These are phyloP conservation scores for Coccinonectria pachysandricola DNA, from an alignment of 2,329 filamentous ascomycete species.

Conservation along the genomic window DNA sequence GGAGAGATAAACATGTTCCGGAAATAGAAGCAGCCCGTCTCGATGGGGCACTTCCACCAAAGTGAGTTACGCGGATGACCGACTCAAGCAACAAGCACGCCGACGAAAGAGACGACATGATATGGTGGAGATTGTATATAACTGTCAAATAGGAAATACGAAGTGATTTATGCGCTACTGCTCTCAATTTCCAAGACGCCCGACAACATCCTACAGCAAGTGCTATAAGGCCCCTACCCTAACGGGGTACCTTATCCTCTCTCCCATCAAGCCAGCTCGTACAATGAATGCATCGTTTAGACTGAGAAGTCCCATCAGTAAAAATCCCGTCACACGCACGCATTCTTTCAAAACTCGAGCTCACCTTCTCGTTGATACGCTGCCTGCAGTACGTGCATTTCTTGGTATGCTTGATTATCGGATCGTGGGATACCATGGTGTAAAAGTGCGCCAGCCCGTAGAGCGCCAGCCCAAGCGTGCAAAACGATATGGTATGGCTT, in stretches of 20 bases:
- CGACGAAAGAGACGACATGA: too few relatives aligned
- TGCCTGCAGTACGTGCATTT: conserved; percentile 61
- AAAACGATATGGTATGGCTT: conserved; percentile 54
- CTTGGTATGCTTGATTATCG: conserved; percentile 59
- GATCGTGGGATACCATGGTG: conserved; percentile 49
- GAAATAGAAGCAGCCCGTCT: too few relatives aligned
- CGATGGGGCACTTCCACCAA: too few relatives aligned
- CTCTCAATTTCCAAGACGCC: too few relatives aligned
- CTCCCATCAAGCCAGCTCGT: conserved; percentile 42
- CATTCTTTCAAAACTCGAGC: conserved; percentile 6
- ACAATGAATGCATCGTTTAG: conserved; percentile 37
- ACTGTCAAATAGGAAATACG: too few relatives aligned
- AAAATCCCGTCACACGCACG: neutral
- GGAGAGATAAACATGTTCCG: too few relatives aligned
- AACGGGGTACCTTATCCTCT: conserved; percentile 33
- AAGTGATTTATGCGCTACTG: too few relatives aligned
- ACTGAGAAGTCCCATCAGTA: conserved; percentile 20
- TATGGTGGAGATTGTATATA: too few relatives aligned
- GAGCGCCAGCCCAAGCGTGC: conserved; percentile 53
- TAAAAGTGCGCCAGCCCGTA: conserved; percentile 56
- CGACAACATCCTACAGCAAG: too few relatives aligned
- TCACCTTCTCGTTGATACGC: conserved; percentile 51
- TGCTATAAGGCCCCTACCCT: too few relatives aligned
- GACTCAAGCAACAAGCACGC: too few relatives aligned
- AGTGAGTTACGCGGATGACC: too few relatives aligned